These are phyloP conservation scores for Neonectria coccinea DNA, from an alignment of 2,329 filamentous ascomycete species.

Conservation along the genomic window DNA sequence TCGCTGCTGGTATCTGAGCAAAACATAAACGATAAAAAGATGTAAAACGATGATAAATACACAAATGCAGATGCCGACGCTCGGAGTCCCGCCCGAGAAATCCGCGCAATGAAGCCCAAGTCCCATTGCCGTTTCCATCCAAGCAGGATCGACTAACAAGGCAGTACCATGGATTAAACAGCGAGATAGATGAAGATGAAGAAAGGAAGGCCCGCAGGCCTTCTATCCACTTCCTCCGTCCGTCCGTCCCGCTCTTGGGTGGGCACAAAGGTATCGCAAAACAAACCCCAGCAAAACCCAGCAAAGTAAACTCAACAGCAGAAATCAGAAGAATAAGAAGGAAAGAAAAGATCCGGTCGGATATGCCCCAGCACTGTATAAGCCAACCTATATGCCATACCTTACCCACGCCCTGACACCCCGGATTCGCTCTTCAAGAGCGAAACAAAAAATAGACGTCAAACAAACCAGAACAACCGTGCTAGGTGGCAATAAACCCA, in stretches of 20 bases:
- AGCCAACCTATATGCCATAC: conserved; percentile 35
- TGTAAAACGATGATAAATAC: conserved; percentile 45
- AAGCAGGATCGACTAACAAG: conserved; percentile 17
- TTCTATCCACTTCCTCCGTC: conserved; percentile 28
- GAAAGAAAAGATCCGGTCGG: conserved; percentile 29
- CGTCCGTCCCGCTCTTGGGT: conserved; percentile 21
- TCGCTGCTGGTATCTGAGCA: conserved; percentile 46
- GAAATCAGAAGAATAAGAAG: conserved; percentile 27
- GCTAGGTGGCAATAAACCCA: conserved; percentile 20
- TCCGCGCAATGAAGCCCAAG: conserved; percentile 23
- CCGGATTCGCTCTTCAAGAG: conserved; percentile 28
- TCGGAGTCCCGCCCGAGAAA: conserved; percentile 31
- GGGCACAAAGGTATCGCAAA: conserved; percentile 41
- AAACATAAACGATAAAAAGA: conserved; percentile 43
- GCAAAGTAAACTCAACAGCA: conserved; percentile 33
- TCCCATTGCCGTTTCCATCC: conserved; percentile 24
- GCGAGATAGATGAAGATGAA: conserved; percentile 14
- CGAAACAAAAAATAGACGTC: conserved; percentile 19
- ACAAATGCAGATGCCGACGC: conserved; percentile 35
- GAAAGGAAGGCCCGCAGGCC: conserved; percentile 4
- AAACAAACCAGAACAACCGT: conserved; percentile 33
- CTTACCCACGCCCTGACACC: conserved; percentile 37
- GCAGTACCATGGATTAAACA: conserved; percentile 26
- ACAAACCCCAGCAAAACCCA: conserved; percentile 38
- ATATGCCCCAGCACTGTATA: conserved; percentile 43